These are phyloP conservation scores for Globisporangium solare DNA, from an alignment of 352 stramenopile genomes.

Conservation along the genomic window DNA sequence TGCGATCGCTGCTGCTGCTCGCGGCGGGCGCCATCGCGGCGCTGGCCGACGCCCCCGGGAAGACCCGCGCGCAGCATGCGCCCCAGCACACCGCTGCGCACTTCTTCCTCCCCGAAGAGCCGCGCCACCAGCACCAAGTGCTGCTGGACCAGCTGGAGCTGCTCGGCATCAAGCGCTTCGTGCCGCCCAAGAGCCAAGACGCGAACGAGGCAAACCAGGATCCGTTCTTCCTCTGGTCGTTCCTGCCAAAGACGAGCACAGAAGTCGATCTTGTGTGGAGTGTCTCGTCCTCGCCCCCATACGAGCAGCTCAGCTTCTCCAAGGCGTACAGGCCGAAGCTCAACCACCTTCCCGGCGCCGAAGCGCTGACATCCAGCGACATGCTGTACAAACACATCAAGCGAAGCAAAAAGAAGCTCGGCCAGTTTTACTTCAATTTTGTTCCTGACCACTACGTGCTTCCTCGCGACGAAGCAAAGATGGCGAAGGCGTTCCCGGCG, in stretches of 20 bases:
- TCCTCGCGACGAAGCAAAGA: constrained; percentile 44
- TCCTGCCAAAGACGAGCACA: constrained; percentile 30
- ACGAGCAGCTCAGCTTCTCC: constrained; percentile 36
- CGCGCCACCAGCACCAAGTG: constrained; percentile 27
- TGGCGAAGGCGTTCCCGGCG: constrained; percentile 40
- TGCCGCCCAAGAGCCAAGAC: constrained; percentile 18
- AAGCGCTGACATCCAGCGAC: constrained; percentile 38
- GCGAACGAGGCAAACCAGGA: constrained; percentile 11
- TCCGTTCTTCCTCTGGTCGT: constrained; percentile 31
- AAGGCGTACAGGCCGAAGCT: constrained; percentile 44
- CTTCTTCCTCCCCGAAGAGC: constrained; percentile 50
- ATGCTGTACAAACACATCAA: constrained; percentile 42
- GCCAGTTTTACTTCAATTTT: constrained; percentile 71
- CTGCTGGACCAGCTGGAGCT: constrained; percentile 45
- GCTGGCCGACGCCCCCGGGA: not conserved
- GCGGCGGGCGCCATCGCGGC: not conserved
- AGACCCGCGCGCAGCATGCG: not conserved
- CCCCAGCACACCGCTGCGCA: constrained; percentile 15
- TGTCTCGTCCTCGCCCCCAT: constrained; percentile 18
- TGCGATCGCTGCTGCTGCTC: constrained; percentile 2
- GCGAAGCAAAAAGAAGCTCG: constrained; percentile 37
- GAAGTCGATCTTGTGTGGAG: constrained; percentile 77
- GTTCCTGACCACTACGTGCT: constrained; percentile 53
- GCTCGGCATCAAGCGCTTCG: constrained; percentile 51
- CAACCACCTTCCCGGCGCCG: constrained; percentile 65